A percentile compares a stretch with the other conserved stretches of the same genome.
phyloP scores from a whole-genome alignment of 2,329 filamentous ascomycete genomes.

The Fusarium nisikadoi region DNA sequence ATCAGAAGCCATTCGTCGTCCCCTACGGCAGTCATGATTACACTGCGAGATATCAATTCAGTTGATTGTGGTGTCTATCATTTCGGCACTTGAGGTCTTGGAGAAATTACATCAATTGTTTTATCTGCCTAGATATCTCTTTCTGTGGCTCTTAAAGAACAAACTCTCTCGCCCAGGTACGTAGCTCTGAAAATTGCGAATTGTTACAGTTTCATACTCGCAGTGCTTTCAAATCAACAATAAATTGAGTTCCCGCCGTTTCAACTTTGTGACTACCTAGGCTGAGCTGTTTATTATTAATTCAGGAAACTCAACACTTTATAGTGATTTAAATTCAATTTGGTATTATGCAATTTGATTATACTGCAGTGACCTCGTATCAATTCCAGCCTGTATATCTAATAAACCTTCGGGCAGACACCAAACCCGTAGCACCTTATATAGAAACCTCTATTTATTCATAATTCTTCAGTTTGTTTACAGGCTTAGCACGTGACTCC shows the following conservation, averaged over 20 bases:
- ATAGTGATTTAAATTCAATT: background rate
- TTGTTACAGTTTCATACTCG: background rate
- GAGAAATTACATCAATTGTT: background rate
- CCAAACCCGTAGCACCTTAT: background rate
- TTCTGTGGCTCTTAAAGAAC: background rate
- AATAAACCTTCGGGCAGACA: background rate
- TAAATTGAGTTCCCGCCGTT: background rate
- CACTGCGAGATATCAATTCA: background rate
- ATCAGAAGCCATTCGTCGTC: background rate
- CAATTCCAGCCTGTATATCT: background rate
- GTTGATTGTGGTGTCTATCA: background rate
- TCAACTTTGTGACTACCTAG: background rate
- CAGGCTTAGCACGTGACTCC: background rate
- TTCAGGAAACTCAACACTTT: background rate
- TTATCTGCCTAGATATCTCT: background rate
- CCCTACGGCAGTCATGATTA: background rate
- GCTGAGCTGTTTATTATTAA: background rate
- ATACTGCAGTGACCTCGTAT: background rate
- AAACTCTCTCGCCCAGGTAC: background rate
- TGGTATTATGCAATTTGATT: background rate
- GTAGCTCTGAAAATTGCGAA: background rate
- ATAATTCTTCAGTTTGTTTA: background rate
- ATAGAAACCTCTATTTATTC: background rate
- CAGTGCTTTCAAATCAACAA: background rate
- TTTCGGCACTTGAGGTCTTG: slow-evolving; percentile 3